Base-by-base conservation (phyloP, 805 yeast species). In the Yarrowia hollandica region DNA sequence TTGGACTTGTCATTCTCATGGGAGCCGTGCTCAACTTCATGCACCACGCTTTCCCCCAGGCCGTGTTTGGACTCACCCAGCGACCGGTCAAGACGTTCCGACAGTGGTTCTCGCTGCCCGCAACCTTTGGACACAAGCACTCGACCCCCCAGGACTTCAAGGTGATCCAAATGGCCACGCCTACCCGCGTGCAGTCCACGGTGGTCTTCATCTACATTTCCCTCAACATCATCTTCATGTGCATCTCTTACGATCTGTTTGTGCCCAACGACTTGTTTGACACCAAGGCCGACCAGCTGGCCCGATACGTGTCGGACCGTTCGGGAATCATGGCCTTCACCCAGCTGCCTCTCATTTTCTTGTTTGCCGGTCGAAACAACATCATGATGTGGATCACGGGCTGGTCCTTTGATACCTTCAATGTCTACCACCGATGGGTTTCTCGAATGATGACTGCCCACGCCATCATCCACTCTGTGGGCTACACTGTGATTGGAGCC, bases 351-450 rank as follows among this genome's bases (percentile, higher is more conserved):
- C 41, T 69, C 18, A 37, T 69, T 38, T 57, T 67, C n/a, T 38
- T 69, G 34, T 69, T 87, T 71, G 88, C 89, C 5, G 84, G 85
- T 33, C 75, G 94, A 64, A 88, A 88, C 68, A 88, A 86, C 67
- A 82, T 88, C 19, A 73, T 87, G 65, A 79, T 79, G 62, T 72
- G 71, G 65, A 56, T 85, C 11, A 79, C 90, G 1, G 89, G 90
- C 2, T 77, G 86, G 74, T 70, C 82, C 0, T 84, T 79, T 64
- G 71, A 83, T 12, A 77, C 85, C 1, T 86, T 87, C 71, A 76
- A 82, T 64, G 71, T 77, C 25, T 82, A 79, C 65, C 96, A 88
- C 71, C 61, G 72, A 11, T 70, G 74, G 72, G 60, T 66, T 7
- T 67, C 70, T 5, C 60, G 71, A 25, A 50, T 62, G 21, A 63